Evolutionary conservation across 306 rosid genomes (phyloP), one percentile per base, ranked within the genome.

Genomic region (Acacia acuminata): DNA sequence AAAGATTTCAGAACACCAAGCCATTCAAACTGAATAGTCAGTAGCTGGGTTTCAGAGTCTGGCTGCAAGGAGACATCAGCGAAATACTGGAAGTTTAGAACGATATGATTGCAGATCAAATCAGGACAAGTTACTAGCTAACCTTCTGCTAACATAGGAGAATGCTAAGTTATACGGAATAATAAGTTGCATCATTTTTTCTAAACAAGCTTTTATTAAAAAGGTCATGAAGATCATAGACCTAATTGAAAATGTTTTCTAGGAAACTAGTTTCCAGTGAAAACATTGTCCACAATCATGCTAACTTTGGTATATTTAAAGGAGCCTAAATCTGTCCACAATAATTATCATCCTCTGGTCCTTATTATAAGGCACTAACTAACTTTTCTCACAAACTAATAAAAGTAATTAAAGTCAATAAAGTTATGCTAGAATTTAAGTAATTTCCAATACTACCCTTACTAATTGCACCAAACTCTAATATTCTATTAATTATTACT

Each of bases 1-100:
- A 92, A 89, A 27, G 99, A 87, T 86, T 96, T 96, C 71, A 96
- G 92, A 77, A 96, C 90, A 43, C 96, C 98, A 76, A 92, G 93
- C 98, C 99, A 96, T 85, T 93, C 96, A 81, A 96, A 96, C 86
- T 96, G 99, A 90, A 93, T 77, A 14, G 94, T 92, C 36, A 96
- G 90, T 80, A 93, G 88, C 88, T 96, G 99, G 82, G 97, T 90
- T 87, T 96, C 97, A 1, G 91, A 88, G 86, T 92, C 99, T 32
- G 99, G 98, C 99, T 96, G 96, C 94, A 88, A 85, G 64, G 82
- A 73, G 75, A 56, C 42, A 42, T 8, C 27, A 24, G 68, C 68
- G 76, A 70, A 38, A 74, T n/a, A 65, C 25, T 22, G 77, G 32
- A 79, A 47, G 55, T 84, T 79, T 71, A 48, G 55, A 81, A 53